Conservation (phyloP, 495 filamentous ascomycete genomes). For the Pseudotulostoma volvatum region DNA sequence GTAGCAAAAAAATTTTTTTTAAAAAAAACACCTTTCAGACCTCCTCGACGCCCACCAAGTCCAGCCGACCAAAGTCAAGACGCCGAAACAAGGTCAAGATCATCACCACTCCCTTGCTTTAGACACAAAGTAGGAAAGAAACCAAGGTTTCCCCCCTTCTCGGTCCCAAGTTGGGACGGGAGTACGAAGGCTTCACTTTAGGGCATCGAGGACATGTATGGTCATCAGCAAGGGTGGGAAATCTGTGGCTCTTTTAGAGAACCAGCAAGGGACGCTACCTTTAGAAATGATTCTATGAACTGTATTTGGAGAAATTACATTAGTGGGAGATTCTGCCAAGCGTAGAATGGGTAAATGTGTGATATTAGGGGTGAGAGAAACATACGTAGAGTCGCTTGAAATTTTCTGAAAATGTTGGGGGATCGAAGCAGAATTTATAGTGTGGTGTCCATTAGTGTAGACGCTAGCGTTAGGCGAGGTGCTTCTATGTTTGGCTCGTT, state of each 20-base stretch:
- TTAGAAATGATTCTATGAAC: conserved; percentile 85
- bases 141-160: not conserved
- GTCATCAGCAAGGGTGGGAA: conserved; percentile 64
- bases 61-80: conserved; percentile 46
- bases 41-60: conserved; percentile 51
- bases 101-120: conserved; percentile 60
- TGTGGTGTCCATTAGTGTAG: not conserved
- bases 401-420: conserved; percentile 17
- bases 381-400: conserved; percentile 51
- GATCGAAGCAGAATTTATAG: conserved; percentile 12
- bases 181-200: conserved; percentile 47
- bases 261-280: conserved; percentile 67
- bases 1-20: too few species aligned
- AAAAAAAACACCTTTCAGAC: conserved; percentile 44
- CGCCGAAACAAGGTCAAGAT: conserved; percentile 46
- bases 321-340: conserved; percentile 14
- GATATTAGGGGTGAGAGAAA: conserved; percentile 22
- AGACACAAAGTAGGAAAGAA: conserved; percentile 15
- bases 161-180: conserved; percentile 23
- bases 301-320: conserved; percentile 21
- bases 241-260: conserved; percentile 64
- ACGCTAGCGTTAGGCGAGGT: conserved; percentile 23
- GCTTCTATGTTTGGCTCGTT: too few species aligned
- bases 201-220: conserved; percentile 45
- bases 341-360: too few species aligned